Base-by-base conservation (phyloP, 2,329 filamentous ascomycete species). In the Curvularia sp. region DNA sequence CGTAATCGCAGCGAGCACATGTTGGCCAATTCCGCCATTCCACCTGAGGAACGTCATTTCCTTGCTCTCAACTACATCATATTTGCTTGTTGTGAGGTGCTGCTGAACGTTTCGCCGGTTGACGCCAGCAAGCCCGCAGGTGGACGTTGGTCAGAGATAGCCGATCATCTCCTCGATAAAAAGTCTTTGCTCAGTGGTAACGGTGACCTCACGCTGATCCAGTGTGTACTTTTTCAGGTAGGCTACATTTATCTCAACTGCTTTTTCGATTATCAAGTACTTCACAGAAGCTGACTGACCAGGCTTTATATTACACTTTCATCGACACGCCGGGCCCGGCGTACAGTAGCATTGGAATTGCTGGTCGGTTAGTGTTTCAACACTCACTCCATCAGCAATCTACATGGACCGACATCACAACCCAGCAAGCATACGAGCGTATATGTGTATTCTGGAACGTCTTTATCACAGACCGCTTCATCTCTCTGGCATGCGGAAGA, bases 371-470 rank as follows among this genome's bases (percentile, higher is more conserved):
- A 9, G 61, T 58, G n/a, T 66, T 73, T 26, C 73, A 75, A 28
- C 64, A 67, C 30, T 67, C 69, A 5, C 55, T 76, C 6, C 71
- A 76, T 35, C 66, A 69, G 10, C 68, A 73, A 28, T 64, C 62
- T 2, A 66, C 63, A 4, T 68, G 65, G 64, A 6, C 50, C n/a
- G 50, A 63, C 39, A 26, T 64, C 41, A 49, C 59, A 30, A 15
- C 62, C 42, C 13, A 65, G 42, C 58, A 70, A 22, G 57, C 60
- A 9, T 69, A 71, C 43, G 63, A 67, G 59, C 68, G 66, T 8
- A 57, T 70, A 35, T 67, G 65, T 42, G 62, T 71, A 0, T 74
- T 76, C 49, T 76, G 74, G 73, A 69, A 64, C 5, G 47, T 72
- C 1, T 66, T 69, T 24, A 61, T 70, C 15, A 39, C 62, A 10